A percentile compares a stretch with the other conserved stretches of the same genome.
phyloP scores from a whole-genome alignment of 371 early-diverging fungal species.

The Coemansia sp. region DNA sequence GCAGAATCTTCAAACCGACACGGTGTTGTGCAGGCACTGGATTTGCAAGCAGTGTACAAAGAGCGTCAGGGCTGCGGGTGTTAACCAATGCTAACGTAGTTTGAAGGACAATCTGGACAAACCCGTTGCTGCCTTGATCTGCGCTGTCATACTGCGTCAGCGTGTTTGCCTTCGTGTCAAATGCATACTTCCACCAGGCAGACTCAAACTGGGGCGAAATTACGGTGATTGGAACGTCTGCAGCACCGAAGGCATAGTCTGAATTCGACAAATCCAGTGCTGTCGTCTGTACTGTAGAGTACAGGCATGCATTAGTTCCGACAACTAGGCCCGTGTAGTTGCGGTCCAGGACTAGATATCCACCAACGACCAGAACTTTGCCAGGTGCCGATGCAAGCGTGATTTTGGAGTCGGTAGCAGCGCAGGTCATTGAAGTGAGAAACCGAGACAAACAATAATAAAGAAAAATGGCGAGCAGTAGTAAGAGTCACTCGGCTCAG shows the following conservation, averaged over 20 bases:
- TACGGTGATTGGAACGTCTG: conserved; percentile 53
- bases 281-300: conserved; percentile 59
- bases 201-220: conserved; percentile 70
- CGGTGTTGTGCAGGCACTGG: conserved; percentile 16
- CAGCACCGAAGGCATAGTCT: background rate
- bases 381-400: conserved; percentile 84
- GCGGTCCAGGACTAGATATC: conserved; percentile 91
- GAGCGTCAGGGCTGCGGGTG: conserved; percentile 42
- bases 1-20: conserved; percentile 63
- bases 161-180: conserved; percentile 22
- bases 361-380: conserved; percentile 90
- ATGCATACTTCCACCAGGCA: conserved; percentile 64
- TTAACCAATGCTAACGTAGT: conserved; percentile 50
- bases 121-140: conserved; percentile 50
- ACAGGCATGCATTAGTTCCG: conserved; percentile 81
- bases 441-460: background rate
- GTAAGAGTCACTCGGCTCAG: background rate
- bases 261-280: background rate
- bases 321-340: conserved; percentile 79
- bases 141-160: conserved; percentile 37
- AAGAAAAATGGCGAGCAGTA: background rate
- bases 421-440: conserved; percentile 4
- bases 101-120: conserved; percentile 55
- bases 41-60: conserved; percentile 50
- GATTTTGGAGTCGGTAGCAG: background rate